Base-by-base conservation (phyloP, 192 early-diverging fungal species). In the Backusella circina region DNA sequence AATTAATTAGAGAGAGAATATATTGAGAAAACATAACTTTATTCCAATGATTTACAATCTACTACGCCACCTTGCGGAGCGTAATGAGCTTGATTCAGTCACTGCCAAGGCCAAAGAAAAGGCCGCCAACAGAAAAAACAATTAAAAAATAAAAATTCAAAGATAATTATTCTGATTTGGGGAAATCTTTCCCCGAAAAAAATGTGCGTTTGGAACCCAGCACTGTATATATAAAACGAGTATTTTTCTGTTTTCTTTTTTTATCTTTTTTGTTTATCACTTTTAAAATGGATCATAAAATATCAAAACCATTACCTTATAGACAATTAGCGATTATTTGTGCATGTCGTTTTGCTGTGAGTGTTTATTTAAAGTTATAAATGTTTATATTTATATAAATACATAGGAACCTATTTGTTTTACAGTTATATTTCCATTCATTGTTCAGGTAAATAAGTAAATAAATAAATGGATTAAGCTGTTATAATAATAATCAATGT, bases 31-130 rank as follows among this genome's bases (percentile, higher is more conserved):
- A 57, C 93, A 93, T 57, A 94, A 94, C 75, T 94, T 92, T 72
- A 90, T 94, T 54, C 93, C 92, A 3, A 67, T 93, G 35, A 87
- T 92, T 18, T 93, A 92, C 73, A 85, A 92, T 66, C 74, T 94
- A 16, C 41, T 90, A 32, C 82, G 86, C 15, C 86, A 81, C n/a
- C 77, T 94, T 76, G 90, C 90, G 5, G 73, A 86, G 41, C 85
- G 86, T 69, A 84, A 85, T 10, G 74, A 84, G 50, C 70, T 94
- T 71, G 77, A 78, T 2, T 75, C 74, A 1, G 78, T 88, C 13
- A 80, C 90, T 3, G 83, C 86, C 31, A 82, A 84, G 21, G 90
- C 90, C 0, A 81, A 83, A 71, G 75, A 77, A 28, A 82, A 83
- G 72, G 84, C 57, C 36, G 16, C 47, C 21, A 35, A 67, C 15